Conservation (phyloP, 2,329 filamentous ascomycete species). For the Magnaporthales sp. region DNA sequence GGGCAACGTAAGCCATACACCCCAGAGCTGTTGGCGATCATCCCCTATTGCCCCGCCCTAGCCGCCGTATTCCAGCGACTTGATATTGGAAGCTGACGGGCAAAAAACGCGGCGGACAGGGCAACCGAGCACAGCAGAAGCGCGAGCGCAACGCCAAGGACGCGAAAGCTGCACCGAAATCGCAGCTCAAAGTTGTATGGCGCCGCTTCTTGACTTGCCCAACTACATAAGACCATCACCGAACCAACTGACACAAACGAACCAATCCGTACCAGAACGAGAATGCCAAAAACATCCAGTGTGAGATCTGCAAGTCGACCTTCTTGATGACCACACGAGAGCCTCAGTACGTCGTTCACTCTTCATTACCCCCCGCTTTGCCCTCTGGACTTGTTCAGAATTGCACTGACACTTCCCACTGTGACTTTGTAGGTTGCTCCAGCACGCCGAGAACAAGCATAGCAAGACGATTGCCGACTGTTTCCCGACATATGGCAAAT, state of each 20-base stretch:
- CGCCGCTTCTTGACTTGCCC: not conserved
- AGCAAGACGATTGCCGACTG: conserved; percentile 63
- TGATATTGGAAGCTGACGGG: not conserved
- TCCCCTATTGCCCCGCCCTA: not conserved
- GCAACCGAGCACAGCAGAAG: conserved; percentile 39
- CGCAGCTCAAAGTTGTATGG: conserved; percentile 60
- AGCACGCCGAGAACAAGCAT: conserved; percentile 71
- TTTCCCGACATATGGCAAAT: conserved; percentile 41
- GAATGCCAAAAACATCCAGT: conserved; percentile 68
- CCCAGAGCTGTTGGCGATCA: not conserved
- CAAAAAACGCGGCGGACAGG: not conserved
- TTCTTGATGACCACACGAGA: conserved; percentile 71
- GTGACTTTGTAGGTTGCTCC: conserved; percentile 41
- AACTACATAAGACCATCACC: not conserved
- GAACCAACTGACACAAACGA: not conserved
- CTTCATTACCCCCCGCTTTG: not conserved
- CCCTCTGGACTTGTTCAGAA: conserved; percentile 6
- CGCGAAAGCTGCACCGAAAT: conserved; percentile 46
- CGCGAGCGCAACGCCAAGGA: conserved; percentile 64
- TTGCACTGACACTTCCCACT: conserved; percentile 3
- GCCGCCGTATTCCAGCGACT: not conserved
- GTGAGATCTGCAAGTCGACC: conserved; percentile 66
- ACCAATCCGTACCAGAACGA: conserved; percentile 47
- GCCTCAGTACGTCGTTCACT: conserved; percentile 47
- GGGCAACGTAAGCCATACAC: conserved; percentile 4